A percentile compares a stretch with the other conserved stretches of the same genome.
Evolutionary conservation across 1,139 yeast species (phyloP).

Genomic region (Nadsonia commutata): DNA sequence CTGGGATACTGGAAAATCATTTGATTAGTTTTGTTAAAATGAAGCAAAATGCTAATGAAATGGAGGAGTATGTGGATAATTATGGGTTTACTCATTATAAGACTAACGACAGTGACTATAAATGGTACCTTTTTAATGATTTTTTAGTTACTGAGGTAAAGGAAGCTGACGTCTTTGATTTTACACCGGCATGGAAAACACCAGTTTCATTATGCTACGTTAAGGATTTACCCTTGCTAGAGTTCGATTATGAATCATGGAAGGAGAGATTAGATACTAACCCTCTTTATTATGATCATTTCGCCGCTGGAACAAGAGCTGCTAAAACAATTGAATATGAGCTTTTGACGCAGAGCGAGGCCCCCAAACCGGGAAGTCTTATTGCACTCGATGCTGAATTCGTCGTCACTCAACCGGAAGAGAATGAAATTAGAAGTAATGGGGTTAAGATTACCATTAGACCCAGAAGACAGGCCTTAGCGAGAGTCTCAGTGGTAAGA

Average conservation of each 20-base stretch:
- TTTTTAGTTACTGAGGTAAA: constrained; percentile 68
- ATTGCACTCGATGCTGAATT: constrained; percentile 97
- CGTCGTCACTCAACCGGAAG: constrained; percentile 69
- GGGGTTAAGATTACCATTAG: constrained; percentile 56
- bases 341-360: constrained; percentile 48
- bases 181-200: constrained; percentile 65
- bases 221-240: constrained; percentile 22
- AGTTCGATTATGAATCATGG: constrained; percentile 30
- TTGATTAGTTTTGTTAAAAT: constrained; percentile 31
- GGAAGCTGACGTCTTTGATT: constrained; percentile 51
- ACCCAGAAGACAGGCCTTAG: constrained; percentile 68
- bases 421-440: constrained; percentile 56
- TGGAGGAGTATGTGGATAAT: constrained; percentile 1
- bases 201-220: constrained; percentile 66
- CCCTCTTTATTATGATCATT: constrained; percentile 60
- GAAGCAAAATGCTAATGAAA: constrained; percentile 19
- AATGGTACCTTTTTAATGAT: constrained; percentile 85
- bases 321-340: constrained; percentile 47
- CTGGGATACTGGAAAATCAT: constrained; percentile 20
- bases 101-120: constrained; percentile 10
- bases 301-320: constrained; percentile 56
- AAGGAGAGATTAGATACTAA: constrained; percentile 38
- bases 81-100: neutral
- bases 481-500: constrained; percentile 76
- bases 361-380: constrained; percentile 59